Conservation (phyloP, 768 basidiomycete genomes). For the Jaapia argillacea region DNA sequence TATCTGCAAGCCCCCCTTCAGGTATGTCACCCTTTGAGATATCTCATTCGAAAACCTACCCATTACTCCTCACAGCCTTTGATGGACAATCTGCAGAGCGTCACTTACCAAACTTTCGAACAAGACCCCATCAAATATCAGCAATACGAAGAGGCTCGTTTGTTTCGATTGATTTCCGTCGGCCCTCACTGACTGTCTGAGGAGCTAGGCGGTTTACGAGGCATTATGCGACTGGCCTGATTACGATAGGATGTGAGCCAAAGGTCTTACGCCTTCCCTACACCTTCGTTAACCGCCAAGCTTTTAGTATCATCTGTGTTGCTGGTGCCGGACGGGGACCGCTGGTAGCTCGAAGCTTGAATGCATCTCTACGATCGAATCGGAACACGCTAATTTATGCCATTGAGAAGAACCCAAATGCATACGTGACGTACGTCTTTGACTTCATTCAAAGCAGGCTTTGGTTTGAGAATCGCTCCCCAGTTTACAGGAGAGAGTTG, state of each 20-base stretch:
- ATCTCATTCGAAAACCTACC: too few relatives aligned
- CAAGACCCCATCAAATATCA: conserved; percentile 95
- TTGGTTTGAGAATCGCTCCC: background rate
- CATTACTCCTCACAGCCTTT: conserved; percentile 52
- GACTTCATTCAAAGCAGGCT: background rate
- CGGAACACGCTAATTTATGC: conserved; percentile 68
- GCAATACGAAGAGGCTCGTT: conserved; percentile 81
- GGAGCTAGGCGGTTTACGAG: conserved; percentile 58
- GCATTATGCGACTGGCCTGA: conserved; percentile 68
- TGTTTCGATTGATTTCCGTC: background rate
- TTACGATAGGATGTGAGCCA: conserved; percentile 51
- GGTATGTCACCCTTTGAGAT: conserved; percentile 28
- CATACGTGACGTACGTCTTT: conserved; percentile 77
- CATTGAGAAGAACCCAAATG: conserved; percentile 95
- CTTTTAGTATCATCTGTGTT: conserved; percentile 77
- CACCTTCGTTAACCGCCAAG: too few relatives aligned
- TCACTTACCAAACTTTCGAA: conserved; percentile 96
- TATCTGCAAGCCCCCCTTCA: conserved; percentile 92
- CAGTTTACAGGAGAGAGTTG: conserved; percentile 79
- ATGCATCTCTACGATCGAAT: conserved; percentile 59
- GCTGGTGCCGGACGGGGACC: conserved; percentile 96
- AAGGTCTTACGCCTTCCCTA: background rate
- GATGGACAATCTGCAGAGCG: conserved; percentile 94
- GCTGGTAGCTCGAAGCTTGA: conserved; percentile 75
- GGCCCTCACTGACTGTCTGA: background rate